A percentile compares a stretch with the other conserved stretches of the same genome.
Conservation (phyloP, 192 early-diverging fungal species). For the Backusella psychrophila region DNA sequence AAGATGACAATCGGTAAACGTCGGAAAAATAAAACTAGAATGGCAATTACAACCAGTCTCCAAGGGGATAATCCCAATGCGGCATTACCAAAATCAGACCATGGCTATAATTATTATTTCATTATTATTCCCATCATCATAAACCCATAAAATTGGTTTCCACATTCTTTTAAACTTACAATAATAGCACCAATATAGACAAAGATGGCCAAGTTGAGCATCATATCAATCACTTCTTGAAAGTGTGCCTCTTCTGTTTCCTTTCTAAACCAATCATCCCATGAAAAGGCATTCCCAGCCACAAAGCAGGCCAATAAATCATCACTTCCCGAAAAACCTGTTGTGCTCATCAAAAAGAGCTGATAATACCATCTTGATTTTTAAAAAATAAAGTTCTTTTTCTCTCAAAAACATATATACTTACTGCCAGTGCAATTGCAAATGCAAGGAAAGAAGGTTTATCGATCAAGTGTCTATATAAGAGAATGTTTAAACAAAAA, state of each 20-base stretch:
- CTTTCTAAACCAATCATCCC: slow-evolving; percentile 91
- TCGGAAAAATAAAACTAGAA: slow-evolving; percentile 67
- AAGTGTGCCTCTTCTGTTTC: slow-evolving; percentile 80
- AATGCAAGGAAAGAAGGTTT: slow-evolving; percentile 84
- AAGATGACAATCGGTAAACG: slow-evolving; percentile 70
- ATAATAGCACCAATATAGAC: slow-evolving; percentile 82
- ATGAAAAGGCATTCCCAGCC: slow-evolving; percentile 77
- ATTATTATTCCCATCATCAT: background rate
- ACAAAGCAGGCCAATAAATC: slow-evolving; percentile 78
- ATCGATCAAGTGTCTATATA: slow-evolving; percentile 61
- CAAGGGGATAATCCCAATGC: slow-evolving; percentile 60
- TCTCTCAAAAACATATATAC: slow-evolving; percentile 14
- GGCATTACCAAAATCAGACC: slow-evolving; percentile 57
- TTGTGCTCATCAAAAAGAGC: slow-evolving; percentile 66
- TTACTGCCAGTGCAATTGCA: slow-evolving; percentile 75
- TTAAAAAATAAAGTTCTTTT: background rate
- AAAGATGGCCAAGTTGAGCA: slow-evolving; percentile 88
- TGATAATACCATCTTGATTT: background rate
- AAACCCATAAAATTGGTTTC: background rate
- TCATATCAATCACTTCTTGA: slow-evolving; percentile 87
- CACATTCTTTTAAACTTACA: slow-evolving; percentile 20
- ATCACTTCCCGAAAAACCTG: slow-evolving; percentile 71
- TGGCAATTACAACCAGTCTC: slow-evolving; percentile 59
- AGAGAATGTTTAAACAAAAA: background rate
- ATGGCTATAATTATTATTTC: slow-evolving; percentile 44